phyloP scores from a whole-genome alignment of 768 basidiomycete species.

The Suillus placidus region DNA sequence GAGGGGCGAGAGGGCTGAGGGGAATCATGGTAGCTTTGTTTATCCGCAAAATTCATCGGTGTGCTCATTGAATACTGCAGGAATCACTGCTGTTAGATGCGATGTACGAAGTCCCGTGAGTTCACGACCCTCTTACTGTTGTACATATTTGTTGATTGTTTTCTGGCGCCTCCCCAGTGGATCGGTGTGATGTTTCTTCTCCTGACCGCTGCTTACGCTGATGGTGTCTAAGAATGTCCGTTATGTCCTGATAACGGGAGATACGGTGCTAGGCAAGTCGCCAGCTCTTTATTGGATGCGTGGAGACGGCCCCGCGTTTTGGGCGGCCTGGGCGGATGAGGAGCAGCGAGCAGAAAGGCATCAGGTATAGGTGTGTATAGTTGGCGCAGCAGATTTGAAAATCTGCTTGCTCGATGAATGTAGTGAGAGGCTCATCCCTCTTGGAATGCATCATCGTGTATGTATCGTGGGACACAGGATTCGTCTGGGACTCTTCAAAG shows the following conservation, averaged over 20 bases:
- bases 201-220: background rate
- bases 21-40: slow-evolving; percentile 71
- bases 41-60: slow-evolving; percentile 4
- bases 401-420: background rate
- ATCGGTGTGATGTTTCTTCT: slow-evolving; percentile 51
- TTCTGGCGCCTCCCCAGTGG: slow-evolving; percentile 44
- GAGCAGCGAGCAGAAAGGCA: slow-evolving; percentile 41
- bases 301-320: slow-evolving; percentile 67
- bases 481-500: background rate
- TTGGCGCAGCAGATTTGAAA: background rate
- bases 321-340: slow-evolving; percentile 76
- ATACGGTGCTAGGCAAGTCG: slow-evolving; percentile 64
- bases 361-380: slow-evolving; percentile 12
- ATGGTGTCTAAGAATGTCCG: slow-evolving; percentile 59
- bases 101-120: slow-evolving; percentile 93
- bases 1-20: slow-evolving; percentile 87
- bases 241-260: slow-evolving; percentile 80
- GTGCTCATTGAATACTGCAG: slow-evolving; percentile 38
- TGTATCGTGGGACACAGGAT: background rate
- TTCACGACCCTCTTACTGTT: slow-evolving; percentile 24
- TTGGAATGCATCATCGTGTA: slow-evolving; percentile 1
- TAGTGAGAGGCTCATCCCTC: background rate
- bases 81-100: slow-evolving; percentile 82
- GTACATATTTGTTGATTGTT: slow-evolving; percentile 8
- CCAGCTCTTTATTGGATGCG: slow-evolving; percentile 76